Evolutionary conservation across 768 basidiomycete species (phyloP).

Genomic region (Boletus barrowsii): DNA sequence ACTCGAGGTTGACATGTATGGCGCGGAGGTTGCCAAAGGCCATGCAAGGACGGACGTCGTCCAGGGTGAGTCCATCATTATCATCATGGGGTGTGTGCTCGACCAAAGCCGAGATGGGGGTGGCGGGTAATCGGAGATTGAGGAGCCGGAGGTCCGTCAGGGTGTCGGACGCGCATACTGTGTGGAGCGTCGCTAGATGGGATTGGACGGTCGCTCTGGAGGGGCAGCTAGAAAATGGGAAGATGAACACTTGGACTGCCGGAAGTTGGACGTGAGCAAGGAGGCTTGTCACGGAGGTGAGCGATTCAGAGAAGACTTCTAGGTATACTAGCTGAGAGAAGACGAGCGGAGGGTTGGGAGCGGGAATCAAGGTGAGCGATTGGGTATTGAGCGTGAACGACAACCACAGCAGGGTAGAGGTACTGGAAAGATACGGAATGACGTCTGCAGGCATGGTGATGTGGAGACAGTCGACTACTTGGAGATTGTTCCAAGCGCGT

Average conservation of each 20-base stretch:
- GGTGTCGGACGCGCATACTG: neutral
- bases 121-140: neutral
- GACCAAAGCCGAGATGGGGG: neutral
- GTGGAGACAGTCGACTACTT: neutral
- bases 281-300: neutral
- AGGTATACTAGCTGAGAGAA: neutral
- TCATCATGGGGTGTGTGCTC: neutral
- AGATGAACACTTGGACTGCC: neutral
- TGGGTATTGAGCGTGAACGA: neutral
- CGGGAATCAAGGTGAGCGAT: neutral
- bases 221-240: neutral
- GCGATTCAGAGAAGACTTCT: neutral
- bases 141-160: constrained; percentile 1
- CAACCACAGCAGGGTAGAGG: neutral
- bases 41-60: neutral
- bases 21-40: neutral
- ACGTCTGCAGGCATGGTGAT: neutral
- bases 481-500: neutral
- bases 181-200: too few species aligned
- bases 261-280: constrained; percentile 1
- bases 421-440: neutral
- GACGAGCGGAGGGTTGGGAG: neutral
- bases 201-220: neutral
- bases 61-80: neutral
- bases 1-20: constrained; percentile 2